Evolutionary conservation across 306 rosid genomes (phyloP).

Genomic region (Sphenostylis stenocarpa): DNA sequence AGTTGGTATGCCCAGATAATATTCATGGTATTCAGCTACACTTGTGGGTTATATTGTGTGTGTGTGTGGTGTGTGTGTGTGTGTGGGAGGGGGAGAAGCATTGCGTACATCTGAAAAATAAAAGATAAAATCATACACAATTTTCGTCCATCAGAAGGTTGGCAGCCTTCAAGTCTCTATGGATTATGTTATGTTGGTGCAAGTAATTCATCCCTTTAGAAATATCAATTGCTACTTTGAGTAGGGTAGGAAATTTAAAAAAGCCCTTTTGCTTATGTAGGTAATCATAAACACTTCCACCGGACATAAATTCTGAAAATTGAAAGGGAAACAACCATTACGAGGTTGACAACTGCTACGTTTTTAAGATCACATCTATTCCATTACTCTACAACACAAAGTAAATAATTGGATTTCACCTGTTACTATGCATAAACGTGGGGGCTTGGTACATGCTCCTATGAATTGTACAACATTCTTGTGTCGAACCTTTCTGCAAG

Average conservation of each 20-base stretch:
- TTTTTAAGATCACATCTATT: slow-evolving; percentile 8
- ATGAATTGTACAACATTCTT: slow-evolving; percentile 99
- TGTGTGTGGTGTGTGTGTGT: background rate
- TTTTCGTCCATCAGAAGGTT: slow-evolving; percentile 98
- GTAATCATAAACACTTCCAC: slow-evolving; percentile 97
- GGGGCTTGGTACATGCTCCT: slow-evolving; percentile 97
- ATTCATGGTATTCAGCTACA: slow-evolving; percentile 11
- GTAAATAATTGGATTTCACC: slow-evolving; percentile 50
- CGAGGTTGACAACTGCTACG: slow-evolving; percentile 4
- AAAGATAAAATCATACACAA: slow-evolving; percentile 54
- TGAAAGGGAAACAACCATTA: slow-evolving; percentile 26
- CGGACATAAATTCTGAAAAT: slow-evolving; percentile 85
- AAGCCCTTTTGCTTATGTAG: slow-evolving; percentile 88
- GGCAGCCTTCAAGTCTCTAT: slow-evolving; percentile 95
- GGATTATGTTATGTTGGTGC: slow-evolving; percentile 95
- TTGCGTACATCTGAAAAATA: background rate
- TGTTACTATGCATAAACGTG: slow-evolving; percentile 87
- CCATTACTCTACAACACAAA: slow-evolving; percentile 2
- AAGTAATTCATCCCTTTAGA: slow-evolving; percentile 97
- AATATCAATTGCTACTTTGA: slow-evolving; percentile 87
- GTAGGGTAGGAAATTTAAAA: slow-evolving; percentile 84
- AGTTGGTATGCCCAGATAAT: background rate
- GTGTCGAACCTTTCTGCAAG: slow-evolving; percentile 95
- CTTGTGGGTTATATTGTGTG: background rate
- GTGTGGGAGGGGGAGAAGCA: background rate